These are phyloP conservation scores for Microdochium bolleyi DNA, from an alignment of 2,329 filamentous ascomycete species.

Conservation along the genomic window DNA sequence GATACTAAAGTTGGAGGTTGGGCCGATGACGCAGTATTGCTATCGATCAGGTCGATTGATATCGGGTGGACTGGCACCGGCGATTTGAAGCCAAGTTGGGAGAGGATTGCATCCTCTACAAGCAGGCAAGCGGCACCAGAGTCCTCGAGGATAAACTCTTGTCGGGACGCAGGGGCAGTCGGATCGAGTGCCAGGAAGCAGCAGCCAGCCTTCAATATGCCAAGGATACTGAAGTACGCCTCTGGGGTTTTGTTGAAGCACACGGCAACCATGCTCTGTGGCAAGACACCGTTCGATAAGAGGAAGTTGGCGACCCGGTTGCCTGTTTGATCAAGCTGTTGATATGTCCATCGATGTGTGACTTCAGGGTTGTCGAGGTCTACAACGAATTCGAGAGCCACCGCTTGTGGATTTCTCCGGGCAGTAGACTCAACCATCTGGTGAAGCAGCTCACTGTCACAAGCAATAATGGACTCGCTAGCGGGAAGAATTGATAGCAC, in stretches of 20 bases:
- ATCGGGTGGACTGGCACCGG: conserved; percentile 23
- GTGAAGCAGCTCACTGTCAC: conserved; percentile 58
- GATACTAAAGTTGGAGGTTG: conserved; percentile 23
- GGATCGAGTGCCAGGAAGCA: conserved; percentile 77
- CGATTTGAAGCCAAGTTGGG: conserved; percentile 22
- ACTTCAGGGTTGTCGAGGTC: conserved; percentile 37
- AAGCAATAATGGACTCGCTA: conserved; percentile 44
- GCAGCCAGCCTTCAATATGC: conserved; percentile 75
- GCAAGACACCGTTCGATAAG: conserved; percentile 31
- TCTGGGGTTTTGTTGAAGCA: conserved; percentile 83
- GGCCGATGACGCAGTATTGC: conserved; percentile 7
- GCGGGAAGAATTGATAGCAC: conserved; percentile 63
- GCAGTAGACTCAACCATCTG: conserved; percentile 68
- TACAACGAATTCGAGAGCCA: conserved; percentile 69
- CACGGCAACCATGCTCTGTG: conserved; percentile 61
- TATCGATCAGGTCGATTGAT: conserved; percentile 20
- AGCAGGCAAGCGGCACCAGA: conserved; percentile 59
- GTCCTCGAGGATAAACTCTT: conserved; percentile 70
- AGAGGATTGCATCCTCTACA: conserved; percentile 28
- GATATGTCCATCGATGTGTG: conserved; percentile 62
- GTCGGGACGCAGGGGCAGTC: conserved; percentile 61
- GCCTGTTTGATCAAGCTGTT: conserved; percentile 60
- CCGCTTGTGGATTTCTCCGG: conserved; percentile 41
- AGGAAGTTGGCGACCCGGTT: conserved; percentile 67
- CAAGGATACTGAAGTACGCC: conserved; percentile 74